Evolutionary conservation across 257 asterid species (phyloP).

Genomic region (Salvia rosmarinus): DNA sequence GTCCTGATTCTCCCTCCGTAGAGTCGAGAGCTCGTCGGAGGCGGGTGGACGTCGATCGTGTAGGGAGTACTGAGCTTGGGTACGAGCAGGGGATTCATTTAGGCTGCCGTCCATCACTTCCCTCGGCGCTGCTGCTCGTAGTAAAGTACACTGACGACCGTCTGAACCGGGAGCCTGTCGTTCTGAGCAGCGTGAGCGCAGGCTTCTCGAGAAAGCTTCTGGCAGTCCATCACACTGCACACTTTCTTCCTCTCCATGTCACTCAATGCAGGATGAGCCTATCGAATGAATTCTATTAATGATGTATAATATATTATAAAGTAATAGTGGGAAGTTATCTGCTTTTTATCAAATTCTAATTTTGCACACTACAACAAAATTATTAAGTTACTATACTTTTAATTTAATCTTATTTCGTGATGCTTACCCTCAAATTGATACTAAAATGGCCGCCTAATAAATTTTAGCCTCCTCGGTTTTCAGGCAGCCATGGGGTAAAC

Average conservation of each 20-base stretch:
- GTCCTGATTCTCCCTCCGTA: constrained; percentile 67
- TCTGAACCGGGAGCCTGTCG: constrained; percentile 83
- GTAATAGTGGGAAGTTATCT: too few species aligned
- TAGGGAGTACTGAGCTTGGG: constrained; percentile 36
- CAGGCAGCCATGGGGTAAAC: too few species aligned
- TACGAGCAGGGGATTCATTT: constrained; percentile 43
- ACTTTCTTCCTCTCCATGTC: constrained; percentile 82
- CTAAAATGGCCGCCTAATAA: too few species aligned
- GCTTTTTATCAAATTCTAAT: too few species aligned
- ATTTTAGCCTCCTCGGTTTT: too few species aligned
- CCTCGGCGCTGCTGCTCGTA: constrained; percentile 82
- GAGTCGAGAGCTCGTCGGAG: constrained; percentile 49
- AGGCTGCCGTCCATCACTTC: constrained; percentile 58
- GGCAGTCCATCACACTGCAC: constrained; percentile 90
- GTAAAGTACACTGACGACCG: constrained; percentile 83
- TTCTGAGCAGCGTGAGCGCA: constrained; percentile 92
- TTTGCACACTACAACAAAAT: too few species aligned
- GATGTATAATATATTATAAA: too few species aligned
- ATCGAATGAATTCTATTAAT: background rate
- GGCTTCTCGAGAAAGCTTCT: constrained; percentile 84
- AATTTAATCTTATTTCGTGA: too few species aligned
- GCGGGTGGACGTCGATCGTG: constrained; percentile 35
- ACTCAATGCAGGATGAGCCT: constrained; percentile 83
- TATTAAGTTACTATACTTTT: too few species aligned
- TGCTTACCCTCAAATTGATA: too few species aligned